Conservation (phyloP, 2,329 filamentous ascomycete species). For the Exserohilum rostratum region DNA sequence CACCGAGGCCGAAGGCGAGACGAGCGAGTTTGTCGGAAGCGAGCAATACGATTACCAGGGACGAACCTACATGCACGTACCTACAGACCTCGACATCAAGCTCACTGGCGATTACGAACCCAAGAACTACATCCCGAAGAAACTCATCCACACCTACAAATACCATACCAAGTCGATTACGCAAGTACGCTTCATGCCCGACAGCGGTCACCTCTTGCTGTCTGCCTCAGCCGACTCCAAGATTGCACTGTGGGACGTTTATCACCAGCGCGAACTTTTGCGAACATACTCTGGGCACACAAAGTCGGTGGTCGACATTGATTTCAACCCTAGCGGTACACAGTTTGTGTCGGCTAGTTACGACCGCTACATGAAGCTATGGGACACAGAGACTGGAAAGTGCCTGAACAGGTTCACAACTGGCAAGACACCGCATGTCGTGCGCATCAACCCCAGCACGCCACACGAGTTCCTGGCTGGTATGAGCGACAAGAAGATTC, state of each 20-base stretch:
- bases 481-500: slow-evolving; percentile 98
- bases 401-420: slow-evolving; percentile 89
- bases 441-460: slow-evolving; percentile 88
- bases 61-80: slow-evolving; percentile 96
- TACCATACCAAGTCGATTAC: slow-evolving; percentile 84
- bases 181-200: slow-evolving; percentile 86
- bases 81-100: slow-evolving; percentile 61
- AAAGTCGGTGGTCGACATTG: slow-evolving; percentile 87
- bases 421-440: slow-evolving; percentile 92
- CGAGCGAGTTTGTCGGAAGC: slow-evolving; percentile 82
- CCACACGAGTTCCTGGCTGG: slow-evolving; percentile 92
- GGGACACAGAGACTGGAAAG: slow-evolving; percentile 94
- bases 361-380: slow-evolving; percentile 95
- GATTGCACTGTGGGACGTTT: slow-evolving; percentile 93
- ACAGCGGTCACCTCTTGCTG: slow-evolving; percentile 84
- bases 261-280: slow-evolving; percentile 85
- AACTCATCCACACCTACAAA: slow-evolving; percentile 88
- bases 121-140: slow-evolving; percentile 95
- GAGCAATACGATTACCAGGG: slow-evolving; percentile 91
- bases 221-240: slow-evolving; percentile 90
- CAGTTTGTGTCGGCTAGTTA: slow-evolving; percentile 92
- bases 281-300: slow-evolving; percentile 90
- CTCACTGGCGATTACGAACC: slow-evolving; percentile 77
- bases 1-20: slow-evolving; percentile 65
- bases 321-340: slow-evolving; percentile 81